These are phyloP conservation scores for Raffaelea ambrosiae DNA, from an alignment of 2,329 filamentous ascomycete species.

Conservation along the genomic window DNA sequence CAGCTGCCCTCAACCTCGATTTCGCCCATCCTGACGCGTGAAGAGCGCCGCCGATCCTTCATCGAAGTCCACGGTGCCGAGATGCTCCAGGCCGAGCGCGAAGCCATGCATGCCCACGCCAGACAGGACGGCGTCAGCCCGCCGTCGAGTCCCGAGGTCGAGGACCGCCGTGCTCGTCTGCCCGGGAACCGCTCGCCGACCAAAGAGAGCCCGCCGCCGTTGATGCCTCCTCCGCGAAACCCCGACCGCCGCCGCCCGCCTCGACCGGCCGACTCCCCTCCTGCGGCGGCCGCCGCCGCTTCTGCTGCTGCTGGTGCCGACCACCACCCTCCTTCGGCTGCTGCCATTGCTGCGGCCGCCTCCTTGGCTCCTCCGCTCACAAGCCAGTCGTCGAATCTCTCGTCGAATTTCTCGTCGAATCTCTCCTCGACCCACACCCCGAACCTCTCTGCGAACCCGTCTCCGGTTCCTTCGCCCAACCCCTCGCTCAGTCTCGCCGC, in stretches of 20 bases:
- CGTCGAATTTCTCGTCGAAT: neutral
- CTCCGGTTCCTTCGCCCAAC: slow-evolving; percentile 4
- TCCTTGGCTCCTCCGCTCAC: too few species aligned
- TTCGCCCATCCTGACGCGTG: slow-evolving; percentile 25
- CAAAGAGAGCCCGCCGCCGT: slow-evolving; percentile 3
- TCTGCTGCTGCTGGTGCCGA: neutral
- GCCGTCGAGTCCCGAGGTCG: slow-evolving; percentile 15
- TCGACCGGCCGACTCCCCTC: neutral
- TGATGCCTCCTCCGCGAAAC: slow-evolving; percentile 2
- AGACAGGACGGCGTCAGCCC: slow-evolving; percentile 23
- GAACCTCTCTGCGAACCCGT: neutral
- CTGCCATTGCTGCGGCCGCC: too few species aligned
- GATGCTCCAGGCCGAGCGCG: slow-evolving; percentile 52
- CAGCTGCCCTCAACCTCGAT: slow-evolving; percentile 25
- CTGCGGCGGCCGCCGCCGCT: neutral
- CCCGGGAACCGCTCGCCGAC: slow-evolving; percentile 1
- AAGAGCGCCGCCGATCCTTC: slow-evolving; percentile 48
- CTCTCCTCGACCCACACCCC: neutral
- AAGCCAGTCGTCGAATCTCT: too few species aligned
- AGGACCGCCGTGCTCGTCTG: slow-evolving; percentile 6
- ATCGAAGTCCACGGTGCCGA: slow-evolving; percentile 51
- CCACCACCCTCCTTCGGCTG: neutral
- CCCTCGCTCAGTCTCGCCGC: too few species aligned
- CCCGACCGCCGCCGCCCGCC: neutral
- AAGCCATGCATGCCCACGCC: slow-evolving; percentile 48